Conservation (phyloP, 2,329 filamentous ascomycete species). For the Botryotinia narcissicola region DNA sequence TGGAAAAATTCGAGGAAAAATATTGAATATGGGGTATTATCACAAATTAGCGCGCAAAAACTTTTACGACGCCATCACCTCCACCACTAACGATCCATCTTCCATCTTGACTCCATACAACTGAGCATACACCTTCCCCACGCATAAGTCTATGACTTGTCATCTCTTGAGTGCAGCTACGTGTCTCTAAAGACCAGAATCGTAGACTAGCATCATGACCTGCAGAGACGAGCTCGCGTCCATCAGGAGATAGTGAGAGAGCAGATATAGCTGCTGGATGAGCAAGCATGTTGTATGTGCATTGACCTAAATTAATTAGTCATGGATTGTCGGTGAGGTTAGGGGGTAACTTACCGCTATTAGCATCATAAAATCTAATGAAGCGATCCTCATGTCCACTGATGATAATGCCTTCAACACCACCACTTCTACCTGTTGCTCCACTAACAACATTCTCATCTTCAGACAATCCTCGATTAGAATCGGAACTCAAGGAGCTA, state of each 20-base stretch:
- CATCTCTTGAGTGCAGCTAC: constrained; percentile 92
- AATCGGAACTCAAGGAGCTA: constrained; percentile 56
- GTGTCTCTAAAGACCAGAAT: constrained; percentile 97
- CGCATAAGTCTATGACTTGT: constrained; percentile 91
- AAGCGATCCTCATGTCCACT: constrained; percentile 96
- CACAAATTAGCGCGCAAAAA: constrained; percentile 60
- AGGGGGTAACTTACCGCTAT: constrained; percentile 73
- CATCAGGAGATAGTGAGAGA: constrained; percentile 87
- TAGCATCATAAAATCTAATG: constrained; percentile 96
- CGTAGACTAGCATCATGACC: constrained; percentile 93
- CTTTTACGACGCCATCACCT: constrained; percentile 93
- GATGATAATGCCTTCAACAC: constrained; percentile 90
- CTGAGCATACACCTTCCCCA: constrained; percentile 89
- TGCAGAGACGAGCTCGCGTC: constrained; percentile 89
- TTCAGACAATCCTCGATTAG: constrained; percentile 59
- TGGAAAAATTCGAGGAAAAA: constrained; percentile 6
- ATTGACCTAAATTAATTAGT: constrained; percentile 70
- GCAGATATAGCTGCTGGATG: constrained; percentile 92
- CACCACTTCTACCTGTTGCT: constrained; percentile 74
- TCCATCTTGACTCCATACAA: constrained; percentile 94
- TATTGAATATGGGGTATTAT: constrained; percentile 19
- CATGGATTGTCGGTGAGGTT: neutral
- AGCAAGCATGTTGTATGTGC: constrained; percentile 97
- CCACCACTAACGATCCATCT: constrained; percentile 92
- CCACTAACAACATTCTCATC: constrained; percentile 78